A percentile compares a stretch with the other conserved stretches of the same genome.
phyloP scores from a whole-genome alignment of 129 eudicot genomes.

The Dittrichia graveolens region DNA sequence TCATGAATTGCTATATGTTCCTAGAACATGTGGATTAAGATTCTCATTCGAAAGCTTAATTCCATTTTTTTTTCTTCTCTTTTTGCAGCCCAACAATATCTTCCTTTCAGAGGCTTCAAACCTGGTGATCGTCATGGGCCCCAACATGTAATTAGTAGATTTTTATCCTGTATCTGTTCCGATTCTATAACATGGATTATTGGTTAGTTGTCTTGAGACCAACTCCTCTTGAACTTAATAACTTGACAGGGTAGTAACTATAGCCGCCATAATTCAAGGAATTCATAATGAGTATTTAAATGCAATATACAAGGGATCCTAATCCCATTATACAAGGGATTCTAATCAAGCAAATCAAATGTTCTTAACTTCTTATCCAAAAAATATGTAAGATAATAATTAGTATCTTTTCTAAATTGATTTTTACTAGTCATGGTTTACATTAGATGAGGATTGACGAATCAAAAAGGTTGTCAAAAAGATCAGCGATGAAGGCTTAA shows the following conservation, averaged over 20 bases:
- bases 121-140: constrained; percentile 91
- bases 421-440: no score
- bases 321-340: no score
- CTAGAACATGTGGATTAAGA: background rate
- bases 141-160: constrained; percentile 66
- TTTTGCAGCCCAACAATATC: constrained; percentile 85
- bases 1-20: constrained; percentile 12
- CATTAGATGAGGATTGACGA: no score
- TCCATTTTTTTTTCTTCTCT: constrained; percentile 9
- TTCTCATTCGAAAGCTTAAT: constrained; percentile 13
- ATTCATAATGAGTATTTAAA: no score
- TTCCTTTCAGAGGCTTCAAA: constrained; percentile 98
- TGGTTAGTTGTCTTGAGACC: background rate
- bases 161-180: background rate
- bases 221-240: constrained; percentile 4
- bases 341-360: no score
- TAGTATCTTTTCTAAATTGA: no score
- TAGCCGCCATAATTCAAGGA: background rate
- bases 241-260: background rate
- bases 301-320: no score
- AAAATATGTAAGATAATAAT: no score
- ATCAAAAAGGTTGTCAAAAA: no score
- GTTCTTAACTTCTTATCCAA: no score
- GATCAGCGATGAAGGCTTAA: no score
- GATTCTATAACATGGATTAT: constrained; percentile 7